Conservation (phyloP, 495 filamentous ascomycete species). For the Aspergillus ellipticus region DNA sequence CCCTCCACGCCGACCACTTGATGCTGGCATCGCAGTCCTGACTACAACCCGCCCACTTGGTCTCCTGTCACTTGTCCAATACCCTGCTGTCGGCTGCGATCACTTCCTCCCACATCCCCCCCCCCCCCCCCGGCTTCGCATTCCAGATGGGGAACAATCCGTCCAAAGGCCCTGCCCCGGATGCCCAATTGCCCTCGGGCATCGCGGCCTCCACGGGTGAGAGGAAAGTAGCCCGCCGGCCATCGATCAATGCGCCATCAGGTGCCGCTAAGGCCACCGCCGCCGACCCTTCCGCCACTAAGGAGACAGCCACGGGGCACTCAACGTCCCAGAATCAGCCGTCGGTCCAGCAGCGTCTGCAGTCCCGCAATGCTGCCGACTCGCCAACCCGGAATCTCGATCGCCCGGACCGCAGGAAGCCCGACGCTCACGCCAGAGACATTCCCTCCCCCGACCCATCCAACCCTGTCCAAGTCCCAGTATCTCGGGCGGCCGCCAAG, state of each 20-base stretch:
- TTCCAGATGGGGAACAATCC: slow-evolving; percentile 49
- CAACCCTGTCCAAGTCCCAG: slow-evolving; percentile 51
- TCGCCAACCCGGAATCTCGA: slow-evolving; percentile 20
- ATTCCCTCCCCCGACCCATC: slow-evolving; percentile 32
- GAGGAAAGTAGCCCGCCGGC: slow-evolving; percentile 37
- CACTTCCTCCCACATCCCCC: slow-evolving; percentile 7
- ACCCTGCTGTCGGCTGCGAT: not conserved
- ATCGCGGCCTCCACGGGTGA: slow-evolving; percentile 28
- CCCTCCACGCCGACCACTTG: slow-evolving; percentile 13
- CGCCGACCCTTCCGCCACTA: slow-evolving; percentile 41
- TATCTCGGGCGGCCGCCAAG: slow-evolving; percentile 29
- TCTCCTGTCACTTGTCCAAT: not conserved
- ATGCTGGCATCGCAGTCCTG: slow-evolving; percentile 25
- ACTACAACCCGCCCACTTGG: slow-evolving; percentile 7
- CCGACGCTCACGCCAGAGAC: slow-evolving; percentile 24
- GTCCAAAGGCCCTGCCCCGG: slow-evolving; percentile 43
- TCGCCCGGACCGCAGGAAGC: slow-evolving; percentile 22
- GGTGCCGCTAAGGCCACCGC: slow-evolving; percentile 35
- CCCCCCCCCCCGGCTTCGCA: slow-evolving; percentile 18
- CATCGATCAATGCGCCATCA: slow-evolving; percentile 38
- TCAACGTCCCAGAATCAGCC: slow-evolving; percentile 34
- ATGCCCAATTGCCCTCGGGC: slow-evolving; percentile 26
- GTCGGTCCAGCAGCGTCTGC: slow-evolving; percentile 37
- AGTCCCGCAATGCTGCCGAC: slow-evolving; percentile 33
- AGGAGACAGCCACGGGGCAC: slow-evolving; percentile 39